Base-by-base conservation (phyloP, 2,329 filamentous ascomycete species). In the Aulographum hederae region DNA sequence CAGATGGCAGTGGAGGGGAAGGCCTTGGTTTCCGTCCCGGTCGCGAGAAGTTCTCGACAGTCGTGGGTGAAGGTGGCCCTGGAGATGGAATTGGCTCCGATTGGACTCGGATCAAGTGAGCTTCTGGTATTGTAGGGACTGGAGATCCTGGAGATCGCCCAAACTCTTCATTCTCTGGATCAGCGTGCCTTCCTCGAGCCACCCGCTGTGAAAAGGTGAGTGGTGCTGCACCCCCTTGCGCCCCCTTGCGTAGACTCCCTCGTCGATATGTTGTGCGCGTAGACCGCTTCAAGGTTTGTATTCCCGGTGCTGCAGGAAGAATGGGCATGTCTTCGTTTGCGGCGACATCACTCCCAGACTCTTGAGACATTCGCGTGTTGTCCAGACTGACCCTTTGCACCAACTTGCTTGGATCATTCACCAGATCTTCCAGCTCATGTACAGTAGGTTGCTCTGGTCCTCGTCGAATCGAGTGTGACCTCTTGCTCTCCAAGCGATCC, bases 191-290 rank as follows among this genome's bases (percentile, higher is more conserved):
- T 27, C 15, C 8, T 10, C 69, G 66, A 4, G 63, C 63, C 28
- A 72, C 62, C 25, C 86, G 69, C 51, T 80, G 81, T 1, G 80
- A 78, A 41, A 82, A 77, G 1, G 78, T 72, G 3, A 72, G 61
- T 33, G n/a, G n/a, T n/a, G n/a, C n/a, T n/a, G n/a, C n/a, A n/a
- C n/a, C n/a, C n/a, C n/a, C n/a, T 78, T 17, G 69, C 37, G 89
- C 78, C 16, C 79, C 78, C 41, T 75, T 80, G 31, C 78, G 75
- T 38, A 93, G 53, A 56, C 85, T 94, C 20, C 85, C 85, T 35
- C 80, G 81, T 44, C 85, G 66, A 51, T 95, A 95, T 17, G 80
- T 86, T 4, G 89, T 98, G 33, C 81, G 70, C 14, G 84, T 98
- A 10, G 89, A 94, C 38, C 89, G 71, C 43, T 89, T 77, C 30